phyloP scores from a whole-genome alignment of 768 basidiomycete species.

The Phaeolepiota aurea region DNA sequence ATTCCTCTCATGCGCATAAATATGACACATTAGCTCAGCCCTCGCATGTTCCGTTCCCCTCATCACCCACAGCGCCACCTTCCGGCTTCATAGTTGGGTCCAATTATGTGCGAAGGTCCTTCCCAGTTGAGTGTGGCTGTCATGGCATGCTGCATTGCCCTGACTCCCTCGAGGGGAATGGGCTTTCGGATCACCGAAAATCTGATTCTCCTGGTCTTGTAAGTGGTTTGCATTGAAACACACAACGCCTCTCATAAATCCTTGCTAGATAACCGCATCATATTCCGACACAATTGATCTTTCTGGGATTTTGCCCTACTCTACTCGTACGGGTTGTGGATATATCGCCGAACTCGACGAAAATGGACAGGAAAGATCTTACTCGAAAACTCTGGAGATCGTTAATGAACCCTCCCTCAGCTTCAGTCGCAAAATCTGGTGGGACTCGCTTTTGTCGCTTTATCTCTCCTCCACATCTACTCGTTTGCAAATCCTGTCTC shows the following conservation, averaged over 20 bases:
- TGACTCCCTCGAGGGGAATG: slow-evolving; percentile 9
- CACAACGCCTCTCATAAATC: neutral
- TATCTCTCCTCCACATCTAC: slow-evolving; percentile 34
- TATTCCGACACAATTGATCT: slow-evolving; percentile 13
- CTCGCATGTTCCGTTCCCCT: neutral
- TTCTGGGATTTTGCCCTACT: slow-evolving; percentile 9
- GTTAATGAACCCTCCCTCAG: slow-evolving; percentile 50
- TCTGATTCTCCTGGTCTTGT: slow-evolving; percentile 8
- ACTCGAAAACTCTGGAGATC: slow-evolving; percentile 21
- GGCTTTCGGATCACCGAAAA: slow-evolving; percentile 11
- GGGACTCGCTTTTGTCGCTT: slow-evolving; percentile 58
- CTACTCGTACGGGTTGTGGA: slow-evolving; percentile 7
- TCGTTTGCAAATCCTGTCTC: slow-evolving; percentile 23
- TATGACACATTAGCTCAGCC: neutral
- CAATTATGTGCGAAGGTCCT: slow-evolving; percentile 10
- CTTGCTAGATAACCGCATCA: slow-evolving; percentile 6
- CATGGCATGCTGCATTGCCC: slow-evolving; percentile 22
- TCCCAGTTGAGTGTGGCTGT: slow-evolving; percentile 17
- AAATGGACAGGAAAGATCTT: slow-evolving; percentile 14
- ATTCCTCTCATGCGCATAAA: neutral
- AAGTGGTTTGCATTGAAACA: slow-evolving; percentile 6
- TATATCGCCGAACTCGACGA: slow-evolving; percentile 23
- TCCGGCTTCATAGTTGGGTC: neutral
- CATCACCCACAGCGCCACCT: neutral
- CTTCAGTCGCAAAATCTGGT: slow-evolving; percentile 71